phyloP scores from a whole-genome alignment of 805 yeast genomes.

The Torulaspora quercuum region DNA sequence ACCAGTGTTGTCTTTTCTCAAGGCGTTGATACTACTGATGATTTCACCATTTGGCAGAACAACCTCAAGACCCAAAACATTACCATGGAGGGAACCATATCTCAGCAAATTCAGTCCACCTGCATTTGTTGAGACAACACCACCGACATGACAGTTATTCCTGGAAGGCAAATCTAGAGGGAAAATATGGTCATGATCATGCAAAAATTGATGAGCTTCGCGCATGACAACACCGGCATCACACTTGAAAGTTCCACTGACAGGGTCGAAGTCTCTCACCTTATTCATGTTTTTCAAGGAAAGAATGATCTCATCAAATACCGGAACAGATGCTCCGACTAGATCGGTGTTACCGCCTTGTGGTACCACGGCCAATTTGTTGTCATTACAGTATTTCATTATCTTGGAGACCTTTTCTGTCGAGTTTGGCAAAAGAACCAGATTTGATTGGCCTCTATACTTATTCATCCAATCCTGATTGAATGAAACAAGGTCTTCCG shows the following conservation, averaged over 20 bases:
- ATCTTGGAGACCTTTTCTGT: constrained; percentile 70
- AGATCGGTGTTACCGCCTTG: constrained; percentile 93
- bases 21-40: constrained; percentile 67
- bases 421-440: constrained; percentile 73
- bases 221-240: constrained; percentile 86
- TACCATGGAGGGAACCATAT: constrained; percentile 83
- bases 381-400: constrained; percentile 67
- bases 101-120: constrained; percentile 81
- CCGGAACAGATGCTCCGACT: constrained; percentile 85
- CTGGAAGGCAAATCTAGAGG: constrained; percentile 89
- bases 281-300: constrained; percentile 63
- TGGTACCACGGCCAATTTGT: constrained; percentile 75
- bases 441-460: constrained; percentile 70
- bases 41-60: constrained; percentile 81
- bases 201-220: constrained; percentile 66
- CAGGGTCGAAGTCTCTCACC: constrained; percentile 69
- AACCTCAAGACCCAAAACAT: constrained; percentile 79
- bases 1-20: constrained; percentile 88
- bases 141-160: constrained; percentile 89
- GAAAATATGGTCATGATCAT: constrained; percentile 75
- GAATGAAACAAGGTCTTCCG: constrained; percentile 17
- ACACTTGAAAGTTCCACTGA: constrained; percentile 73
- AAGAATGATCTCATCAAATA: constrained; percentile 77
- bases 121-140: constrained; percentile 85
- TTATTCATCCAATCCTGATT: constrained; percentile 90